A percentile compares a stretch with the other conserved stretches of the same genome.
Evolutionary conservation across 495 filamentous ascomycete species (phyloP).

Genomic region (Lindgomyces ingoldianus): DNA sequence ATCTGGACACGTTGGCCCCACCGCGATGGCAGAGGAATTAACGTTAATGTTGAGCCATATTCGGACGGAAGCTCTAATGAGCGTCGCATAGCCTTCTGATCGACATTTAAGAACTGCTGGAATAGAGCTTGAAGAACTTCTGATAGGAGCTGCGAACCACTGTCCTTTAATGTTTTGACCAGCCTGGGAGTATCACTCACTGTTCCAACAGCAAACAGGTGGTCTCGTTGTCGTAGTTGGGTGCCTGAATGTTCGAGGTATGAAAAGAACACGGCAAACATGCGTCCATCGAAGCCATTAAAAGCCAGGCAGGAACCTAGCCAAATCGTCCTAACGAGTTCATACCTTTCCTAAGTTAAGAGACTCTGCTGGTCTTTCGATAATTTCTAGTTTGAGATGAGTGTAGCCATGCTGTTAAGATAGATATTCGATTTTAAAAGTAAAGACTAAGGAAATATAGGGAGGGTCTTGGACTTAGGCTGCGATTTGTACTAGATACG

Average conservation of each 20-base stretch:
- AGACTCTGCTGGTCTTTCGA: no score
- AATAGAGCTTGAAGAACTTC: no score
- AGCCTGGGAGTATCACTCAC: background rate
- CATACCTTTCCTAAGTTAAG: background rate
- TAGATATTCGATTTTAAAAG: no score
- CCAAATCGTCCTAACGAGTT: background rate
- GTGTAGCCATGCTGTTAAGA: no score
- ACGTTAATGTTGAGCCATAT: slow-evolving; percentile 19
- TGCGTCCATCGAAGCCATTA: background rate
- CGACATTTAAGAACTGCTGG: background rate
- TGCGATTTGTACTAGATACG: no score
- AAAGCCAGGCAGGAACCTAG: background rate
- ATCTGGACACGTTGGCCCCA: slow-evolving; percentile 7
- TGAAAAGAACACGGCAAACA: background rate
- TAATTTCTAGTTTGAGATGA: no score
- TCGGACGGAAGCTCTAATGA: slow-evolving; percentile 13
- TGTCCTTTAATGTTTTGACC: background rate
- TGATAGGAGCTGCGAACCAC: background rate
- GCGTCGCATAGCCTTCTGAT: background rate
- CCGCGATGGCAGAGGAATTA: slow-evolving; percentile 1
- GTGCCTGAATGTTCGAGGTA: background rate
- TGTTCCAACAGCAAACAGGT: background rate
- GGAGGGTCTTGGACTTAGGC: no score
- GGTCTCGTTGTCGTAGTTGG: background rate
- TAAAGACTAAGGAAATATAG: no score